Evolutionary conservation across 192 early-diverging fungal genomes (phyloP).

Genomic region (Coemansia sp.): DNA sequence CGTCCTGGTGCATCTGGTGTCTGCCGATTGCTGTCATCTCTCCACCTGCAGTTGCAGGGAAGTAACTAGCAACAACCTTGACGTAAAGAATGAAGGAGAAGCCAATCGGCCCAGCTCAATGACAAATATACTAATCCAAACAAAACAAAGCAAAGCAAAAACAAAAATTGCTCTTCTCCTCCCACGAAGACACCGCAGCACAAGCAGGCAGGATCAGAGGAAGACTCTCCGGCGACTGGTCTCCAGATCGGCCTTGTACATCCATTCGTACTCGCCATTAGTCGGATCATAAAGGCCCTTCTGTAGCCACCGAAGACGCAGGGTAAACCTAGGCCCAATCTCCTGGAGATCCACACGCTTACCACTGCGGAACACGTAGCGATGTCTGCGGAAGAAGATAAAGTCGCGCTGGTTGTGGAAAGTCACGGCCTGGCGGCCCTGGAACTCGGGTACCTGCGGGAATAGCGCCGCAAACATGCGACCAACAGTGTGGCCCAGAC

Average conservation of each 20-base stretch:
- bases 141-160: too few species aligned
- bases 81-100: too few species aligned
- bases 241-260: conserved; percentile 90
- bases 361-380: conserved; percentile 87
- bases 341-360: conserved; percentile 90
- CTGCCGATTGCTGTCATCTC: too few species aligned
- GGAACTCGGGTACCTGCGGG: conserved; percentile 96
- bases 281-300: conserved; percentile 90
- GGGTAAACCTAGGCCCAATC: conserved; percentile 92
- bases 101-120: too few species aligned
- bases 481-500: conserved; percentile 94
- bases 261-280: conserved; percentile 95
- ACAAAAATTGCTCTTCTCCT: too few species aligned
- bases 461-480: conserved; percentile 95
- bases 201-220: conserved; percentile 48
- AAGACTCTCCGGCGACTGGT: conserved; percentile 89
- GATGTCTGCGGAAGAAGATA: conserved; percentile 96
- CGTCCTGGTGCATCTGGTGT: too few species aligned
- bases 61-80: too few species aligned
- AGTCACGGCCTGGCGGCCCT: conserved; percentile 90
- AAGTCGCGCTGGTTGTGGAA: conserved; percentile 99
- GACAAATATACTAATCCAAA: too few species aligned
- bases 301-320: conserved; percentile 92
- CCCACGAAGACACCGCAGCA: too few species aligned
- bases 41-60: too few species aligned